phyloP scores from a whole-genome alignment of 75 land plant species.

The Cryptomeria japonica region DNA sequence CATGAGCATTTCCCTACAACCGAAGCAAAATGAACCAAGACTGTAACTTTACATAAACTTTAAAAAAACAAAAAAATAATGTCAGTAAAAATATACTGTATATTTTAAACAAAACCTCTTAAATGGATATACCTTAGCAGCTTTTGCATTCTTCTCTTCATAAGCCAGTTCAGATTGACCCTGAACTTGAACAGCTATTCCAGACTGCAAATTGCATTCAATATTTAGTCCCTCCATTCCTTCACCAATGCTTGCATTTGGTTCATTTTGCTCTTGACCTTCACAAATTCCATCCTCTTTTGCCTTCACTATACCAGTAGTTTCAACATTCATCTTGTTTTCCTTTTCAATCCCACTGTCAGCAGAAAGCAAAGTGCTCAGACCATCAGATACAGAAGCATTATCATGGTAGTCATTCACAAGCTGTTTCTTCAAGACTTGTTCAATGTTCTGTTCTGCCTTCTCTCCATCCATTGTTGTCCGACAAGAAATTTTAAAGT shows the following conservation, averaged over 20 bases:
- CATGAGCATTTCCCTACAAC: conserved; percentile 5
- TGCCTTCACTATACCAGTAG: neutral
- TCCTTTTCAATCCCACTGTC: neutral
- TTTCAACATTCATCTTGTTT: neutral
- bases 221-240: conserved; percentile 4
- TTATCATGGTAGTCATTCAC: neutral
- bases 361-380: neutral
- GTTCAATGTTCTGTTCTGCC: neutral
- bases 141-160: conserved; percentile 5
- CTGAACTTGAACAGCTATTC: neutral
- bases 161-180: conserved; percentile 1
- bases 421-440: neutral
- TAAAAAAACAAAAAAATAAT: neutral
- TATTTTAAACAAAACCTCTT: neutral
- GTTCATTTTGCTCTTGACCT: neutral
- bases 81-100: too few relatives aligned
- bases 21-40: neutral
- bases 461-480: conserved; percentile 9
- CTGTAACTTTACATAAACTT: neutral
- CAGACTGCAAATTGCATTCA: neutral
- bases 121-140: conserved; percentile 9
- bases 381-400: neutral
- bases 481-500: neutral
- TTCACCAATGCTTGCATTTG: neutral
- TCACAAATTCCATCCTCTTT: neutral